Conservation (phyloP, 495 filamentous ascomycete species). For the Peziza echinospora region DNA sequence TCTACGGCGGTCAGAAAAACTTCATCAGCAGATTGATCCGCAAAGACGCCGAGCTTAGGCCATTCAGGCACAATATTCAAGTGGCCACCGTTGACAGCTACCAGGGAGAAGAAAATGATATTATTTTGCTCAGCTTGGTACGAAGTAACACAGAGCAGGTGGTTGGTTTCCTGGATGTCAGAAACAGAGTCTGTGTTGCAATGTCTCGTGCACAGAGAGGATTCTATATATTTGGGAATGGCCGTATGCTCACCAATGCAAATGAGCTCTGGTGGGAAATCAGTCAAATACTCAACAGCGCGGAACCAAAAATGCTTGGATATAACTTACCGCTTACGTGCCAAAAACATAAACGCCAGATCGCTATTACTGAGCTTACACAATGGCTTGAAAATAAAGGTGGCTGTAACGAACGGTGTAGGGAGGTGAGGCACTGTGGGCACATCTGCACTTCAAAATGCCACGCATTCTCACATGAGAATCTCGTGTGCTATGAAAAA, state of each 20-base stretch:
- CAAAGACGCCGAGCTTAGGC: conserved; percentile 28
- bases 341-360: conserved; percentile 19
- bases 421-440: conserved; percentile 24
- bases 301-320: conserved; percentile 17
- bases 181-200: conserved; percentile 71
- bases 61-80: conserved; percentile 27
- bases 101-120: conserved; percentile 84
- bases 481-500: conserved; percentile 3
- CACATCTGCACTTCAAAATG: conserved; percentile 28
- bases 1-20: conserved; percentile 75
- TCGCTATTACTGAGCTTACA: conserved; percentile 27
- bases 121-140: conserved; percentile 67
- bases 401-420: conserved; percentile 35
- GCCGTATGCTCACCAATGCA: conserved; percentile 27
- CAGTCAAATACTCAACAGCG: conserved; percentile 8
- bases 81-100: conserved; percentile 79
- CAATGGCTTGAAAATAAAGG: conserved; percentile 29
- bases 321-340: conserved; percentile 21
- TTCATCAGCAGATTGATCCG: conserved; percentile 33
- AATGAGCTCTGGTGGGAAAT: conserved; percentile 22
- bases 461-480: conserved; percentile 22
- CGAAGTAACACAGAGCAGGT: conserved; percentile 34
- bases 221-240: conserved; percentile 76
- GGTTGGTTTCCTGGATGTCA: conserved; percentile 23
- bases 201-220: conserved; percentile 69